Percentiles rank a stretch among this genome's conserved stretches.
Evolutionary conservation across 2,329 filamentous ascomycete species (phyloP).

Genomic region (Aspergillus clavatus): DNA sequence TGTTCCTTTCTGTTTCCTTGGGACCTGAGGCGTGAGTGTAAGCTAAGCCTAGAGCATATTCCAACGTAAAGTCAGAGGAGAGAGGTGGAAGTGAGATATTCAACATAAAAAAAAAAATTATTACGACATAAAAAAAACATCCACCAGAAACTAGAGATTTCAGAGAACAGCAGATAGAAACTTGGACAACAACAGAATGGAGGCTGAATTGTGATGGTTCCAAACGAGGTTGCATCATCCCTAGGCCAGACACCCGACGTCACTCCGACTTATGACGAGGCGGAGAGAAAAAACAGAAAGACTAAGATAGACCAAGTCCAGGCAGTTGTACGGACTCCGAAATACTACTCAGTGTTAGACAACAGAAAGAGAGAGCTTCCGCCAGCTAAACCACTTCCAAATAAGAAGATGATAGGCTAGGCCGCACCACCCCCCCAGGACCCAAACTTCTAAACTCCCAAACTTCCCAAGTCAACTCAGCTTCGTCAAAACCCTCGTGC

Average conservation of each 20-base stretch:
- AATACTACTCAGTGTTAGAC: too few species aligned
- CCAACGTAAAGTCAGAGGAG: too few species aligned
- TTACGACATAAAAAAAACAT: neutral
- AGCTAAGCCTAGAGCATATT: too few species aligned
- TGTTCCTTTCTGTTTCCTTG: neutral
- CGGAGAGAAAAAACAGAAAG: neutral
- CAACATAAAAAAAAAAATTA: too few species aligned
- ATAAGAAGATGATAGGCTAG: neutral
- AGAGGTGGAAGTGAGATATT: too few species aligned
- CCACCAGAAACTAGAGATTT: too few species aligned
- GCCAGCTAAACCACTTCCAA: slow-evolving; percentile 2
- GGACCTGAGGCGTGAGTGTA: too few species aligned
- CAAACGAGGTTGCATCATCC: neutral
- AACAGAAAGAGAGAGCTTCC: too few species aligned
- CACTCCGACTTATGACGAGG: neutral
- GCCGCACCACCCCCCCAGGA: too few species aligned
- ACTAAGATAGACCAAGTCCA: too few species aligned
- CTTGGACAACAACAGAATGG: neutral
- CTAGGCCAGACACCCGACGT: neutral
- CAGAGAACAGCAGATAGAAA: neutral
- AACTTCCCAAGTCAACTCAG: neutral
- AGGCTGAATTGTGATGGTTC: neutral
- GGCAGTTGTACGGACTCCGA: too few species aligned
- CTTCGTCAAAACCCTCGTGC: slow-evolving; percentile 10
- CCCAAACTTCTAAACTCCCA: too few species aligned